Base-by-base conservation (phyloP, 495 filamentous ascomycete species). In the Penicillium steckii region DNA sequence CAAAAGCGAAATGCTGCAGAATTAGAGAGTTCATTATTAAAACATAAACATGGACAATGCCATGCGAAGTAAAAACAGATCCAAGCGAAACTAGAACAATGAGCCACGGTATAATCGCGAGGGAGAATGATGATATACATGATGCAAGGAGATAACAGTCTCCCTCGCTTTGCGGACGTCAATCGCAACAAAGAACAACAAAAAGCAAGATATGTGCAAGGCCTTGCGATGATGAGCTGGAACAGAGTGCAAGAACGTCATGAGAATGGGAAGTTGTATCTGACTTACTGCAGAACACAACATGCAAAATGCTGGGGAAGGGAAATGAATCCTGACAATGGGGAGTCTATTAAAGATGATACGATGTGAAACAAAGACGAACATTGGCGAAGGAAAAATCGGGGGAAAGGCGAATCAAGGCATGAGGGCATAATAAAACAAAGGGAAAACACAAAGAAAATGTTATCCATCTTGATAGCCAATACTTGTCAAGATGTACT, bases 121-220 rank as follows among this genome's bases (percentile, higher is more conserved):
- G 33, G 42, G 45, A 24, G 15, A 26, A 45, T 18, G n/a, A 23
- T 61, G 60, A 61, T 66, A 61, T 66, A 64, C 63, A 66, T 55
- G 41, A 66, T 60, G 57, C 57, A 60, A 56, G 55, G 60, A 55
- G 37, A 47, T 8, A 47, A 56, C 44, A 13, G 37, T 50, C 49
- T 47, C 59, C 47, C 62, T 62, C 55, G 47, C 59, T 59, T 56
- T 42, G 48, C 50, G 40, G 53, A 43, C 58, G 57, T 55, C 48
- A 25, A 22, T 46, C 46, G 52, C 57, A 48, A 40, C 58, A 56
- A 56, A 52, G 46, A 57, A 58, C 48, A 59, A 32, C 59, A 56
- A 50, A 46, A 46, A 59, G 48, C 52, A 59, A 59, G 56, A 57
- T 66, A 66, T 66, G 57, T 66, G 57, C 62, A 58, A 44, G 40